Base-by-base conservation (phyloP, 2,329 filamentous ascomycete genomes). In the Alternaria sp. region DNA sequence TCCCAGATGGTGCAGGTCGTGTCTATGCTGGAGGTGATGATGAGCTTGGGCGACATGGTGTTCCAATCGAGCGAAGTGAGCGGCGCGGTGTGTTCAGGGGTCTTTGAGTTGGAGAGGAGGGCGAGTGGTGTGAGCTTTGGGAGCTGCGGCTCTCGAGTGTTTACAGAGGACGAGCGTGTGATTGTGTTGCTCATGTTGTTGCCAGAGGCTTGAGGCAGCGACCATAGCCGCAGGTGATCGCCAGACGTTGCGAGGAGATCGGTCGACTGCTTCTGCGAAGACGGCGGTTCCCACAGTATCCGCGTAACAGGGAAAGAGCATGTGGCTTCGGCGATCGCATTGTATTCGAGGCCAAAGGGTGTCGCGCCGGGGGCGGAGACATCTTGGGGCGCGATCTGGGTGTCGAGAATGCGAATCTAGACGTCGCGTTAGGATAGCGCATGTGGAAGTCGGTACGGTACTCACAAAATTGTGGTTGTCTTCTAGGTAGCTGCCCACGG, bases 1-100 rank as follows among this genome's bases (percentile, higher is more conserved):
- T 99, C 95, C 95, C 95, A 99, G 66, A 99, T 99, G 4, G 95
- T 99, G 80, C 95, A 99, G 5, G 95, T 99, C 1, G 95, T 99
- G 75, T 99, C 95, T 72, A 99, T 99, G 77, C 93, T 98, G 3
- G 93, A 97, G 1, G 95, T 99, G 72, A 99, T 99, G 74, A 99
- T 99, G 53, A 99, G 83, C 76, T 94, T 97, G 0, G 95, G 95
- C 24, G 93, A 97, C 51, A 99, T 90, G 2, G 92, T 96, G 73
- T 99, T 99, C 95, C 95, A 99, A 77, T 99, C 95, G 45, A 99
- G 84, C 14, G 93, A 97, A 2, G 95, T 99, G 58, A 99, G 86
- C 21, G 95, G 95, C 13, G 95, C 95, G 5, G 95, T 99, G 75
- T 99, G 96, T 73, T 99, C 95, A 4, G 95, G 95, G 0, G 95